Percentiles rank a stretch among this genome's conserved stretches.
These are phyloP conservation scores for Chalaropsis thielavioides DNA, from an alignment of 2,329 filamentous ascomycete species.

Conservation along the genomic window DNA sequence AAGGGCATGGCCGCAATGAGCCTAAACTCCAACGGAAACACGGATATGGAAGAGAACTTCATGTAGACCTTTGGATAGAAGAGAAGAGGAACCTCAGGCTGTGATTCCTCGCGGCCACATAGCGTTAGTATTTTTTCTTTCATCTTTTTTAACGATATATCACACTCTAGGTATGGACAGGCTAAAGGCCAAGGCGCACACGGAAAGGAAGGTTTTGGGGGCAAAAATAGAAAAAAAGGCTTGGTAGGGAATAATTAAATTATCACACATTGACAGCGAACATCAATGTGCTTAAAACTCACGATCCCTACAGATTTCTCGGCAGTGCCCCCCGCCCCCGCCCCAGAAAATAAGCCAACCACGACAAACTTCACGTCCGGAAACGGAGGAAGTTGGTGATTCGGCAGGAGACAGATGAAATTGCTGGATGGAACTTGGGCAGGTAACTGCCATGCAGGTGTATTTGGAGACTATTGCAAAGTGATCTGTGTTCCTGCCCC, in stretches of 20 bases:
- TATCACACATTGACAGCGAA: not conserved
- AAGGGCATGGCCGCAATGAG: constrained; percentile 13
- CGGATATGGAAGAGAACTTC: constrained; percentile 19
- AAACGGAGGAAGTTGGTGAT: too few species aligned
- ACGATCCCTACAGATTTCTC: not conserved
- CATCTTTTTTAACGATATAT: not conserved
- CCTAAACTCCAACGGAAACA: constrained; percentile 14
- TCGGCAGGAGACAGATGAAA: too few species aligned
- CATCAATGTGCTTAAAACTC: not conserved
- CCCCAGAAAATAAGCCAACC: not conserved
- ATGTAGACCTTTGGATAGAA: constrained; percentile 9
- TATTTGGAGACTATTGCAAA: not conserved
- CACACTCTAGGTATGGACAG: not conserved
- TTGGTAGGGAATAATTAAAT: not conserved
- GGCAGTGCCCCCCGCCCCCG: too few species aligned
- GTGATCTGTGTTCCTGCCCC: not conserved
- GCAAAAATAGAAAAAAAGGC: not conserved
- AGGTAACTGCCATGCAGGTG: too few species aligned
- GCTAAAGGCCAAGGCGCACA: not conserved
- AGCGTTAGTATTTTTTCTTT: not conserved
- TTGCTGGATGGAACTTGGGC: too few species aligned
- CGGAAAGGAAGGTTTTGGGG: not conserved
- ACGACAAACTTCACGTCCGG: not conserved
- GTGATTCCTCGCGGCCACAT: too few species aligned
- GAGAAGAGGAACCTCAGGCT: not conserved